These are phyloP conservation scores for Torulaspora maleeae DNA, from an alignment of 805 yeast genomes.

Conservation along the genomic window DNA sequence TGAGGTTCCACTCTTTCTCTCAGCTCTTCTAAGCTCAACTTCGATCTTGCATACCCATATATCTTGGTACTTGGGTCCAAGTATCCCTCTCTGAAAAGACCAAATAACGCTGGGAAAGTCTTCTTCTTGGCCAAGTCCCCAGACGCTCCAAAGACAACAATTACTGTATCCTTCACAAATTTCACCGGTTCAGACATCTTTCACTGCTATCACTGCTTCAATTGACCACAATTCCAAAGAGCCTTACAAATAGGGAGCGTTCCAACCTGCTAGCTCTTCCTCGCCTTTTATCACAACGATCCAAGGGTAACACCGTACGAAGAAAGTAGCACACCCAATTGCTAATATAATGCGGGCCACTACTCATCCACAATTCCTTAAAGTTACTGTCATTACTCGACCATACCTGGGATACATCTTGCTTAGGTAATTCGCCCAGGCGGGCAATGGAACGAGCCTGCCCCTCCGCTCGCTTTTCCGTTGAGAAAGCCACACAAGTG, in stretches of 20 bases:
- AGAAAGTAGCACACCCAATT: conserved; percentile 1
- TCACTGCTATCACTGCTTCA: not conserved
- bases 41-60: conserved; percentile 89
- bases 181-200: conserved; percentile 17
- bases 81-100: conserved; percentile 70
- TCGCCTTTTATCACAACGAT: conserved; percentile 1
- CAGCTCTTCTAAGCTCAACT: conserved; percentile 62
- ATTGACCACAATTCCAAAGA: not conserved
- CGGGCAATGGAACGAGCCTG: not conserved
- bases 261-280: not conserved
- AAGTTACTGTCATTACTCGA: not conserved
- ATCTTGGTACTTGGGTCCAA: conserved; percentile 67
- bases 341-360: not conserved
- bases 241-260: not conserved
- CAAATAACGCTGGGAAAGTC: conserved; percentile 84
- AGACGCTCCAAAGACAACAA: conserved; percentile 90
- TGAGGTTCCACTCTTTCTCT: conserved; percentile 59
- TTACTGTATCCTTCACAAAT: conserved; percentile 61
- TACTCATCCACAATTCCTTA: not conserved
- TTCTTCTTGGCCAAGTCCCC: conserved; percentile 95
- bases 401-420: not conserved
- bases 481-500: conserved; percentile 5
- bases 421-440: not conserved
- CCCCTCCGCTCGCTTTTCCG: not conserved
- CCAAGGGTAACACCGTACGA: conserved; percentile 2